Evolutionary conservation across 805 yeast species (phyloP), one percentile per base, ranked within the genome.

Genomic region (Yamadazyma akitaensis): DNA sequence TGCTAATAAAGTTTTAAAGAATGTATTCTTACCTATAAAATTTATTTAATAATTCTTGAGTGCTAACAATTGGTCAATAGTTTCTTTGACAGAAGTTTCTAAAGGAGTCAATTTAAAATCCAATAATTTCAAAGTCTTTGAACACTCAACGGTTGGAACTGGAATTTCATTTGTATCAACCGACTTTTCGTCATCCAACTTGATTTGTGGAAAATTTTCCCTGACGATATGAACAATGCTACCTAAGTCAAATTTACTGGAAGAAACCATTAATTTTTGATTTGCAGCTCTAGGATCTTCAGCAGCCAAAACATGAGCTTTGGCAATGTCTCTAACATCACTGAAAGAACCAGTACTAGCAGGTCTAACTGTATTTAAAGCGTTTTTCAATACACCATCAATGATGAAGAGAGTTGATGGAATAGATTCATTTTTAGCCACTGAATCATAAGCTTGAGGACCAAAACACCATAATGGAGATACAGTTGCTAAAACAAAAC

Each of bases 261-360:
- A 32, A 21, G 37, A 34, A 16, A 59, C 36, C 3, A 60, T 14
- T 24, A 72, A 57, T 53, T 77, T 65, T 42, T 72, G 53, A 12
- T 67, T 68, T 24, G 55, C 51, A 25, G 69, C 62, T 14, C 47
- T 50, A 31, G 60, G 62, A 45, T 61, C 64, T 53, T 72, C 75
- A 44, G 78, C 62, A 1, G 83, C 81, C 9, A 57, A 53, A 13
- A 79, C 54, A 55, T 84, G 88, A 13, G 82, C 81, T 45, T 57
- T 58, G 3, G 88, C 85, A 37, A 80, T 82, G 57, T 84, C 88
- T 57, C 86, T 72, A 2, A 82, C 86, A 58, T 82, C 86, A 33
- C 76, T 68, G 41, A 57, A 66, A 9, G 37, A 19, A n/a, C 52
- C 60, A 7, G 39, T 9, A 21, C 26, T 16, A 13, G 13, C 3